A percentile compares a stretch with the other conserved stretches of the same genome.
phyloP scores from a whole-genome alignment of 169 alveolate genomes.

The Plasmodium malariae region DNA sequence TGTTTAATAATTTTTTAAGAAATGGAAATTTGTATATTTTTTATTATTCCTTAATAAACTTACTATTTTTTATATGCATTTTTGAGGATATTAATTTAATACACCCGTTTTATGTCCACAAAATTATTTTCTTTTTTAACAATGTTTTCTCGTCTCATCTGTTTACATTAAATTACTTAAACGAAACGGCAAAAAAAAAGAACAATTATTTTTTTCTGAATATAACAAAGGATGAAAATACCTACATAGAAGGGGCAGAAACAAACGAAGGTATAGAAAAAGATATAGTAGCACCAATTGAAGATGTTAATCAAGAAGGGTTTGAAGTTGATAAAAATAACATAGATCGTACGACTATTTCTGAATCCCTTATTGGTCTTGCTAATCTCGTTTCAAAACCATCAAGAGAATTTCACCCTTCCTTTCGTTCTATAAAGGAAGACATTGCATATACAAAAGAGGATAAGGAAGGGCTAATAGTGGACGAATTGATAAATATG shows the following conservation, averaged over 20 bases:
- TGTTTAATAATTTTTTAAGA: slow-evolving; percentile 43
- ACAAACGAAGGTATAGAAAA: not conserved
- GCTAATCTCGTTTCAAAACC: too few relatives aligned
- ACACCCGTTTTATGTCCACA: slow-evolving; percentile 65
- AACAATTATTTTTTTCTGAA: slow-evolving; percentile 33
- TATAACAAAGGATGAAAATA: not conserved
- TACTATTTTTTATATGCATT: slow-evolving; percentile 33
- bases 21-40: slow-evolving; percentile 45
- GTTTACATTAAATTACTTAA: slow-evolving; percentile 56
- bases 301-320: not conserved
- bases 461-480: too few relatives aligned
- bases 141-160: slow-evolving; percentile 60
- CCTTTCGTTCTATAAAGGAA: too few relatives aligned
- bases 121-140: slow-evolving; percentile 70
- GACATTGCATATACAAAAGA: too few relatives aligned
- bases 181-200: slow-evolving; percentile 54
- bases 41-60: slow-evolving; percentile 55
- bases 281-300: not conserved
- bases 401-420: too few relatives aligned
- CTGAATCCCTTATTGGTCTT: too few relatives aligned
- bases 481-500: too few relatives aligned
- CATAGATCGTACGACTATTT: too few relatives aligned
- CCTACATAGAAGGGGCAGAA: not conserved
- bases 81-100: slow-evolving; percentile 65
- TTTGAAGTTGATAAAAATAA: too few relatives aligned